Evolutionary conservation across 202 grass and related monocot genomes (phyloP), one percentile per base, ranked within the genome.

Genomic region (Saccharum hybrid): DNA sequence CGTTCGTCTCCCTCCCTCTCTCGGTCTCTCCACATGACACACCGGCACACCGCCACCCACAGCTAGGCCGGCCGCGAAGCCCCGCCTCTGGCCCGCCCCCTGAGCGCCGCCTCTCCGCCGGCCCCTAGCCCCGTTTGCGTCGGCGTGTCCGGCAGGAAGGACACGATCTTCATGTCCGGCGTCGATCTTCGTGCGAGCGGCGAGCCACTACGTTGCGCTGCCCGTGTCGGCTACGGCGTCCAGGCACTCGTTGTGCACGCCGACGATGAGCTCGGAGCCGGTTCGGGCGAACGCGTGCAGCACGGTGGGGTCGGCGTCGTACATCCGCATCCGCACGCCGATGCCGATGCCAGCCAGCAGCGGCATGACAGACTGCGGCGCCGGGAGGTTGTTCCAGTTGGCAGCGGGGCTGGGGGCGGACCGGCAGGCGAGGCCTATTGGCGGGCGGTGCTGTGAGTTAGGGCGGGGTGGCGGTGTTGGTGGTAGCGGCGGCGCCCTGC

Each of bases 221-320:
- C 21, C 63, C 0, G 86, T 83, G 39, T 83, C 80, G 66, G 90
- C 82, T 40, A 82, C 88, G 8, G 74, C 72, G 22, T 83, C 36
- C 13, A 92, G 80, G 66, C 80, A 92, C 49, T 85, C 80, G 82
- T 92, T 83, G 16, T 90, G 86, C 11, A 95, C 86, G 68, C 86
- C 77, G 77, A 92, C 83, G 63, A 90, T 66, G 26, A 95, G 72
- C 86, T 92, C 88, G 19, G 92, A 48, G 6, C 88, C 88, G 26
- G 86, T 92, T 37, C 59, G 68, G 2, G 86, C 81, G 33, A 95
- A 95, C 72, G 88, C 88, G 70, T 59, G 82, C 59, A 92, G 82
- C 42, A 88, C 78, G 21, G 56, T 6, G 19, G 81, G 83, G 22
- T 92, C 90, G 33, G 90, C 84, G 72, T 92, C 93, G 83, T 90